Conservation (phyloP, 148 eudicot genomes). For the Rhododendron griersonianum region DNA sequence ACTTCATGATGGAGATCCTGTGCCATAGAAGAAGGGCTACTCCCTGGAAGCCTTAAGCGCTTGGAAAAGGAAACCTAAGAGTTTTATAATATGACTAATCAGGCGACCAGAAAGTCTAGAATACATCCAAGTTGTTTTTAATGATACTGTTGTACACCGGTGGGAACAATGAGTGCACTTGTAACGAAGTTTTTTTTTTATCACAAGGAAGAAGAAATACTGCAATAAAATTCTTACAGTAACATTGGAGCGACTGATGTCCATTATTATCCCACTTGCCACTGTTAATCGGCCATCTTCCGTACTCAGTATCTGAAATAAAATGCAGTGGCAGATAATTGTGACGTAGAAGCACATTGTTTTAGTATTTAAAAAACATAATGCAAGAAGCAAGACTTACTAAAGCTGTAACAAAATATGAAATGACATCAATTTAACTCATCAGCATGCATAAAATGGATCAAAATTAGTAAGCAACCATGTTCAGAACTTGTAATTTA, state of each 20-base stretch:
- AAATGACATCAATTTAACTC: neutral
- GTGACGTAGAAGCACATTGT: conserved; percentile 20
- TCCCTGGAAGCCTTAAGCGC: conserved; percentile 80
- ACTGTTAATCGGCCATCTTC: neutral
- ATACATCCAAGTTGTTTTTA: neutral
- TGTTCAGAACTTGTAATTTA: neutral
- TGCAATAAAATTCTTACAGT: conserved; percentile 49
- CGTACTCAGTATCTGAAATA: neutral
- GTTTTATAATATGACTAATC: conserved; percentile 10
- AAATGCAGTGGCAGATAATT: neutral
- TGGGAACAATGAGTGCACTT: neutral
- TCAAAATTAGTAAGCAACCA: neutral
- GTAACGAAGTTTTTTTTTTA: neutral
- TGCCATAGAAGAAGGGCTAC: conserved; percentile 42
- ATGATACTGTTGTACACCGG: neutral
- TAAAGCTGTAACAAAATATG: neutral
- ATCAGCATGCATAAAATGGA: neutral
- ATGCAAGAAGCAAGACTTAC: neutral
- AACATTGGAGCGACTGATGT: conserved; percentile 61
- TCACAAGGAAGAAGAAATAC: neutral
- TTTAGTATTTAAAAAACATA: neutral
- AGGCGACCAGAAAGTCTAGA: neutral
- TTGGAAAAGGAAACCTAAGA: conserved; percentile 71
- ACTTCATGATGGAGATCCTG: conserved; percentile 58
- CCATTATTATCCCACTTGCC: conserved; percentile 57